A percentile compares a stretch with the other conserved stretches of the same genome.
These are phyloP conservation scores for Verticillium nonalfalfae DNA, from an alignment of 2,329 filamentous ascomycete genomes.

Conservation along the genomic window DNA sequence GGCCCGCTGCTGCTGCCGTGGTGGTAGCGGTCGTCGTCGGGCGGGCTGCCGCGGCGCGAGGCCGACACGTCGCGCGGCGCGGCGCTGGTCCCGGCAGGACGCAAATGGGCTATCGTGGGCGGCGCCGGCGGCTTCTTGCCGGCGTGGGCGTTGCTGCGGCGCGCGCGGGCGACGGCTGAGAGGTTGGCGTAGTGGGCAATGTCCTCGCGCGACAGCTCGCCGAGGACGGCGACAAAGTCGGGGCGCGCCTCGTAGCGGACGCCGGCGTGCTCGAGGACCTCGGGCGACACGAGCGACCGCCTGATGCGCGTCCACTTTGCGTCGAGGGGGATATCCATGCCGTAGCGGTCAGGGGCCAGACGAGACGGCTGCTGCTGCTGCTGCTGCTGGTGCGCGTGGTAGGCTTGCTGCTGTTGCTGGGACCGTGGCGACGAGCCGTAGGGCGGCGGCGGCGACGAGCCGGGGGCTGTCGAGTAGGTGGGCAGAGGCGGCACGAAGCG, in stretches of 20 bases:
- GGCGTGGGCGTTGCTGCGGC: background rate
- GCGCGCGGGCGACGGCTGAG: conserved; percentile 38
- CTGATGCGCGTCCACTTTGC: conserved; percentile 55
- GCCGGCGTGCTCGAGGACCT: conserved; percentile 47
- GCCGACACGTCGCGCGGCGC: conserved; percentile 15
- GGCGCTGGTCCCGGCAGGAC: too few relatives aligned
- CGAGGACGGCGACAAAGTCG: conserved; percentile 54
- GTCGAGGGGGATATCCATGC: conserved; percentile 48
- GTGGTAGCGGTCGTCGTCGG: conserved; percentile 13
- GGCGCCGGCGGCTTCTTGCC: too few relatives aligned
- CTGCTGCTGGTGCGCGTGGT: too few relatives aligned
- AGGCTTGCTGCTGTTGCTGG: too few relatives aligned
- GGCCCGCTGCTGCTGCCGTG: background rate
- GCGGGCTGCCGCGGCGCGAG: conserved; percentile 26
- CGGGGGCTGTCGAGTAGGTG: conserved; percentile 14
- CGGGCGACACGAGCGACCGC: conserved; percentile 48
- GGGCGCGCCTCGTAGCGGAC: conserved; percentile 55
- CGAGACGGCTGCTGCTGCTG: conserved; percentile 17
- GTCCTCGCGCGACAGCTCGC: conserved; percentile 43
- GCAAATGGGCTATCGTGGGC: too few relatives aligned
- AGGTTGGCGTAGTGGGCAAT: conserved; percentile 44
- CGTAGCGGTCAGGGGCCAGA: conserved; percentile 50
- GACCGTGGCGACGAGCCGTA: conserved; percentile 10
- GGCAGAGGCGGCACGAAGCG: conserved; percentile 29
- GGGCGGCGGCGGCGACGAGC: conserved; percentile 11